Conservation (phyloP, 257 asterid genomes). For the Echites panduratus region DNA sequence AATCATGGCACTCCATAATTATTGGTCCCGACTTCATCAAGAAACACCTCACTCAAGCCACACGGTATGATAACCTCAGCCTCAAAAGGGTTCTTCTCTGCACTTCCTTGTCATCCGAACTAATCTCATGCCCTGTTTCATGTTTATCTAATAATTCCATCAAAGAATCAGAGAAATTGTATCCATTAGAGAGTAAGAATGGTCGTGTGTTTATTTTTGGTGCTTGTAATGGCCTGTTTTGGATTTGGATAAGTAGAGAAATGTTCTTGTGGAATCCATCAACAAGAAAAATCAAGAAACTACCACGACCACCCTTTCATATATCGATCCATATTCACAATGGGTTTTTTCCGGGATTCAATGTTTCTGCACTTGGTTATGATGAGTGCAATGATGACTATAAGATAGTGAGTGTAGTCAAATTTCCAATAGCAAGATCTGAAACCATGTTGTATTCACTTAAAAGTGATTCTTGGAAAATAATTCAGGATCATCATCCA, state of each 20-base stretch:
- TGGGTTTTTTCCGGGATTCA: not conserved
- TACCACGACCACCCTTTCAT: not conserved
- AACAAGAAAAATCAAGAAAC: slow-evolving; percentile 1
- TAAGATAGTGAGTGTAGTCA: not conserved
- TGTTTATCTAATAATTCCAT: not conserved
- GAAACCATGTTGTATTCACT: slow-evolving; percentile 5
- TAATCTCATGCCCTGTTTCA: not conserved
- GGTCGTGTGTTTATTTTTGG: not conserved
- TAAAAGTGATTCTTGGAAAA: slow-evolving; percentile 5
- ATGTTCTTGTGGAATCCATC: slow-evolving; percentile 4
- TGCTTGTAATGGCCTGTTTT: slow-evolving; percentile 6
- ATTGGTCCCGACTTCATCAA: not conserved
- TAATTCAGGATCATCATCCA: not conserved
- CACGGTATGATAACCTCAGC: not conserved
- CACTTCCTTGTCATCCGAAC: not conserved
- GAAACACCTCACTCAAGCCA: slow-evolving; percentile 5
- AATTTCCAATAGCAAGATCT: not conserved
- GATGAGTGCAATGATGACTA: not conserved
- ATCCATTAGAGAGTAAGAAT: not conserved
- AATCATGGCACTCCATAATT: not conserved
- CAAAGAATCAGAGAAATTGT: not conserved
- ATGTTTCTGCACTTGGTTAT: slow-evolving; percentile 1
- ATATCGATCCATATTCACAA: not conserved
- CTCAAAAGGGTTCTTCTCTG: not conserved
- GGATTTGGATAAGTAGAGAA: not conserved